phyloP scores from a whole-genome alignment of 352 stramenopile species.

The Globisporangium echinulatum region DNA sequence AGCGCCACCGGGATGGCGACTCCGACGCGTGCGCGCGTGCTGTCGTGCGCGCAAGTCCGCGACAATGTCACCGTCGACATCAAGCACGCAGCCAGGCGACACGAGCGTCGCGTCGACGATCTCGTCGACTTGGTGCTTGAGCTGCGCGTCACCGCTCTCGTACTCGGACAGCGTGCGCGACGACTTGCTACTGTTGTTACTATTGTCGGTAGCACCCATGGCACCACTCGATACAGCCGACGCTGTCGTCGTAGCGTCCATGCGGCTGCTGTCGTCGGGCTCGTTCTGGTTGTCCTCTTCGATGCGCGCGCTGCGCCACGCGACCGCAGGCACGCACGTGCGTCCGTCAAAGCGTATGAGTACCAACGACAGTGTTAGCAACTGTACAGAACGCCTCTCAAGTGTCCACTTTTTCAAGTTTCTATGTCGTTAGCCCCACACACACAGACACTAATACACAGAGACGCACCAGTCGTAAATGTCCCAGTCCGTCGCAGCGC shows the following conservation, averaged over 20 bases:
- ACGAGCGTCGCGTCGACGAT: constrained; percentile 68
- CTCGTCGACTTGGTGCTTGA: constrained; percentile 72
- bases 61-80: constrained; percentile 75
- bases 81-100: constrained; percentile 72
- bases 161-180: constrained; percentile 11
- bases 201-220: too few relatives aligned
- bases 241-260: background rate
- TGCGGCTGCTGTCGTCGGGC: constrained; percentile 18
- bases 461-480: constrained; percentile 66
- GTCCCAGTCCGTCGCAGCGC: constrained; percentile 78
- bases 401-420: too few relatives aligned
- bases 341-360: too few relatives aligned
- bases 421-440: too few relatives aligned
- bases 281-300: constrained; percentile 32
- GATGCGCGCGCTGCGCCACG: constrained; percentile 13
- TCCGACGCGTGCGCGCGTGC: constrained; percentile 20
- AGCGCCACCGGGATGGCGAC: too few relatives aligned
- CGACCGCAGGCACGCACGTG: too few relatives aligned
- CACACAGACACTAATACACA: too few relatives aligned
- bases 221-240: background rate
- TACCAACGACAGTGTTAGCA: background rate
- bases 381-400: background rate
- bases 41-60: constrained; percentile 57
- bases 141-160: constrained; percentile 42
- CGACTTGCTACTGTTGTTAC: constrained; percentile 1